These are phyloP conservation scores for Apiospora pterosperma DNA, from an alignment of 2,329 filamentous ascomycete species.

Conservation along the genomic window DNA sequence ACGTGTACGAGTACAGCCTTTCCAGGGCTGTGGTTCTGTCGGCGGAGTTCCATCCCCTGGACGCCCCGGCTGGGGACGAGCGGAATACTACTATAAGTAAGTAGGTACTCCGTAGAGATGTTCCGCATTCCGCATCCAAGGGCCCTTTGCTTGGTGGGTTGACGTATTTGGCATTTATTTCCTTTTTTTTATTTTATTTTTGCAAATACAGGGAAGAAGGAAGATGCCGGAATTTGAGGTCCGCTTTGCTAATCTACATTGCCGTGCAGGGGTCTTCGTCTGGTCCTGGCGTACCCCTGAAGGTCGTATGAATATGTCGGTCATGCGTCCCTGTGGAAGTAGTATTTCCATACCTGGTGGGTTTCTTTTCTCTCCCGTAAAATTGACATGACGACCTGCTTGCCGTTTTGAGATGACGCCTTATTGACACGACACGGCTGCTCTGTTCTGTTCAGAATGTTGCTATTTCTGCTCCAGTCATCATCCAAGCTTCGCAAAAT, in stretches of 20 bases:
- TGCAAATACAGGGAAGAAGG: neutral
- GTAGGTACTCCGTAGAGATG: too few species aligned
- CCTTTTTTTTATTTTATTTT: too few species aligned
- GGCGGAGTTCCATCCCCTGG: too few species aligned
- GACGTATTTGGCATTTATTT: too few species aligned
- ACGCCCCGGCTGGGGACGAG: too few species aligned
- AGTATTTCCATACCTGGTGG: neutral
- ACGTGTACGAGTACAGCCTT: too few species aligned
- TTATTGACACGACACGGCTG: too few species aligned
- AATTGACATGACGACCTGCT: neutral
- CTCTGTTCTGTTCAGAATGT: too few species aligned
- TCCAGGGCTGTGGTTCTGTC: too few species aligned
- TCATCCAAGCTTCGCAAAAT: neutral
- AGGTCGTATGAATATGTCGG: neutral
- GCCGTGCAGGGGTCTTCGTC: neutral
- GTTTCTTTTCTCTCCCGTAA: neutral
- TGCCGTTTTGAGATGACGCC: neutral
- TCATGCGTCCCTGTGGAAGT: neutral
- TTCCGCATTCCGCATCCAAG: too few species aligned
- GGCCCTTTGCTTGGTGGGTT: too few species aligned
- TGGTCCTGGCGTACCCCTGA: neutral
- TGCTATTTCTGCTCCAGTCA: neutral
- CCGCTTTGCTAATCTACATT: neutral
- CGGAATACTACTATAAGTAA: too few species aligned
- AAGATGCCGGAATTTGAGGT: neutral